These are phyloP conservation scores for Boletus coccyginus DNA, from an alignment of 768 basidiomycete genomes.

Conservation along the genomic window DNA sequence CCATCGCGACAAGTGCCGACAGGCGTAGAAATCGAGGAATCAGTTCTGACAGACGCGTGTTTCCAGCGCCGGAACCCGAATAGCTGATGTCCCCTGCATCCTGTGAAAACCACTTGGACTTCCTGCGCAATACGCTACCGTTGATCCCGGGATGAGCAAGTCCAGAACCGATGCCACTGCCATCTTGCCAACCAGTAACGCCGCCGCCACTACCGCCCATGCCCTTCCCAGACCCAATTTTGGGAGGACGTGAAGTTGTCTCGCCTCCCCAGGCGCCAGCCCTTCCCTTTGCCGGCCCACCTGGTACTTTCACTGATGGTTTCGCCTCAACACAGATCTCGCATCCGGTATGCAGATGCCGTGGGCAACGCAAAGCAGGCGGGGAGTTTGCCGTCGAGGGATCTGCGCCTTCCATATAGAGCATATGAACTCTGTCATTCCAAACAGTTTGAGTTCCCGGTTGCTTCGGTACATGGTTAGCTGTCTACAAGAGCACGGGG, in stretches of 20 bases:
- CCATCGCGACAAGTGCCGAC: slow-evolving; percentile 74
- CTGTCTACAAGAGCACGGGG: not conserved
- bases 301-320: slow-evolving; percentile 26
- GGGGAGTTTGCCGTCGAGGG: slow-evolving; percentile 61
- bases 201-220: slow-evolving; percentile 41
- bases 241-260: slow-evolving; percentile 19
- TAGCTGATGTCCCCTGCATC: slow-evolving; percentile 25
- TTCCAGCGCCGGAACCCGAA: slow-evolving; percentile 45
- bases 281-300: slow-evolving; percentile 24
- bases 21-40: slow-evolving; percentile 72
- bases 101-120: slow-evolving; percentile 25
- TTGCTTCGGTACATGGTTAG: slow-evolving; percentile 5
- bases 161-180: slow-evolving; percentile 70
- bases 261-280: slow-evolving; percentile 27
- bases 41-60: slow-evolving; percentile 63
- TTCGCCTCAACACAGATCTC: slow-evolving; percentile 75
- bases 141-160: slow-evolving; percentile 52
- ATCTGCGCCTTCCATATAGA: slow-evolving; percentile 63
- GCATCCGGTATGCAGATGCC: slow-evolving; percentile 71
- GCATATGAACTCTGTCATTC: slow-evolving; percentile 41
- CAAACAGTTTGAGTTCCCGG: slow-evolving; percentile 23
- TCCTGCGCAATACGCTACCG: slow-evolving; percentile 61
- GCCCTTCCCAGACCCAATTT: slow-evolving; percentile 19
- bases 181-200: slow-evolving; percentile 73
- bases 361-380: slow-evolving; percentile 62